phyloP scores from a whole-genome alignment of 1,284 basidiomycete genomes.

The Rhodotorula sp. region DNA sequence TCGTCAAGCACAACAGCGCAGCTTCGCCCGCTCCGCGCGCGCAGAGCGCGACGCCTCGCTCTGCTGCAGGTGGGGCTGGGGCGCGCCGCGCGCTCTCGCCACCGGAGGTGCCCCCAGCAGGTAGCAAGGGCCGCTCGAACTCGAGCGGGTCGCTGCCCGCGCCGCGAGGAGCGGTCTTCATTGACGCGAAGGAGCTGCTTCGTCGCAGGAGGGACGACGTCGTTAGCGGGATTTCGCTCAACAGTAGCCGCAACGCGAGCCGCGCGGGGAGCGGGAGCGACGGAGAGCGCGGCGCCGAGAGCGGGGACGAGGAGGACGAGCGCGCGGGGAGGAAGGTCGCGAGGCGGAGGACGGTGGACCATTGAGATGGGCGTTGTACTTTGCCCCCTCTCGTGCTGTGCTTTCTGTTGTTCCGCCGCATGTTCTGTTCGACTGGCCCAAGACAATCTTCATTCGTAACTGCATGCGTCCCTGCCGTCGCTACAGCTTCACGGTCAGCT shows the following conservation, averaged over 20 bases:
- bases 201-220: conserved; percentile 50
- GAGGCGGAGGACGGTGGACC: not conserved
- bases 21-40: not conserved
- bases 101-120: conserved; percentile 10
- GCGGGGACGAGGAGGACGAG: not conserved
- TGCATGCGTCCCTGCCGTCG: no score
- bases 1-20: not conserved
- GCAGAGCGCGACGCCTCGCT: conserved; percentile 5
- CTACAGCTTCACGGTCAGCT: conserved; percentile 25
- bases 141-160: conserved; percentile 43
- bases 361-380: not conserved
- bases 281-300: not conserved
- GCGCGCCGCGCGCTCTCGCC: conserved; percentile 5
- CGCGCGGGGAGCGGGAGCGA: conserved; percentile 2
- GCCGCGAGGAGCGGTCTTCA: conserved; percentile 43
- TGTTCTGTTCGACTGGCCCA: not conserved
- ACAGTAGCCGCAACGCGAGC: conserved; percentile 1
- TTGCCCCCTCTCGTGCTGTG: not conserved
- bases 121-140: conserved; percentile 25
- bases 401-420: not conserved
- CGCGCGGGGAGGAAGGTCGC: not conserved
- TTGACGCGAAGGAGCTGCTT: conserved; percentile 49
- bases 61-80: not conserved
- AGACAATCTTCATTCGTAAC: no score
- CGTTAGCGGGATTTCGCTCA: conserved; percentile 37